Conservation (phyloP, 345 rosid genomes). For the Gossypium raimondii region DNA sequence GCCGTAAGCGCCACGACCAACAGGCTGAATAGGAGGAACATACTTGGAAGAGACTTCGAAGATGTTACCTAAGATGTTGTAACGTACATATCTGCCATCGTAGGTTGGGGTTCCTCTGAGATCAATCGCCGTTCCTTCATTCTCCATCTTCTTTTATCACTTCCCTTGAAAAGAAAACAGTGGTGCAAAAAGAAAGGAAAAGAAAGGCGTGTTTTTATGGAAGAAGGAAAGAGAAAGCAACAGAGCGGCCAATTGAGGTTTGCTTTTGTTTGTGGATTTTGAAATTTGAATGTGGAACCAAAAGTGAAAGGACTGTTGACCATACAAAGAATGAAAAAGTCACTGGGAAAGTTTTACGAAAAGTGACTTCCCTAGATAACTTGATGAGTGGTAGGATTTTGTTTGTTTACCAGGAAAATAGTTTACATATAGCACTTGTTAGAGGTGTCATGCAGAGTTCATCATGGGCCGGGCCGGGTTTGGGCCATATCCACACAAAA, state of each 20-base stretch:
- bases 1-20: constrained; percentile 89
- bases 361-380: not conserved
- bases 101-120: constrained; percentile 25
- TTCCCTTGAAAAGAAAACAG: not conserved
- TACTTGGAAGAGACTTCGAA: constrained; percentile 71
- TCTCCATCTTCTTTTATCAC: constrained; percentile 32
- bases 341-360: not conserved
- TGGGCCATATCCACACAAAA: no score
- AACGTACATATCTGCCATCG: constrained; percentile 54
- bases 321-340: not conserved
- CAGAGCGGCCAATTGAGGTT: not conserved
- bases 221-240: constrained; percentile 13
- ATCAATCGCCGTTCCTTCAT: constrained; percentile 23
- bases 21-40: constrained; percentile 74
- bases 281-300: constrained; percentile 25
- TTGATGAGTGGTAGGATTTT: not conserved
- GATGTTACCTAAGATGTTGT: constrained; percentile 59
- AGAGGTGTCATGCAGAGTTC: no score
- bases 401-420: not conserved
- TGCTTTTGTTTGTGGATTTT: constrained; percentile 20
- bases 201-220: constrained; percentile 6
- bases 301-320: not conserved
- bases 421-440: no score
- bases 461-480: no score
- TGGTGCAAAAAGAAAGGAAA: not conserved